A percentile compares a stretch with the other conserved stretches of the same genome.
Evolutionary conservation across 352 stramenopile genomes (phyloP).

Genomic region (Phytophthora gonapodyides): DNA sequence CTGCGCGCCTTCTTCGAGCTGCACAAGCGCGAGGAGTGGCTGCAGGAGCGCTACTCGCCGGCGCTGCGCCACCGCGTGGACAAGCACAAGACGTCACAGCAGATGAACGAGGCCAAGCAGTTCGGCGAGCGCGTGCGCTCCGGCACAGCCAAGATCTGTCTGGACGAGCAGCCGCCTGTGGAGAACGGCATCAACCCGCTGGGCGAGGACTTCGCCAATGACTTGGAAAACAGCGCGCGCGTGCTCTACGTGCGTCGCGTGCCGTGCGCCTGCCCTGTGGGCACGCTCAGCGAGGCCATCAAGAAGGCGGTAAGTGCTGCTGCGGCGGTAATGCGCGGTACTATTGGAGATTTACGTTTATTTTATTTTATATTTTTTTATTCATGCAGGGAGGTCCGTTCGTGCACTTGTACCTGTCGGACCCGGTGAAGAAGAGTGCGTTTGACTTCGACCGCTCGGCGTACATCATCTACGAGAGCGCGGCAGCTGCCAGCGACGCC

Average conservation of each 20-base stretch:
- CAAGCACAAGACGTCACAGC: constrained; percentile 65
- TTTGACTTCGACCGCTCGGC: constrained; percentile 86
- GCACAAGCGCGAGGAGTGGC: constrained; percentile 86
- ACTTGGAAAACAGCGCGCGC: constrained; percentile 75
- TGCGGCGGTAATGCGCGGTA: not conserved
- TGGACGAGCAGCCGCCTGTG: constrained; percentile 57
- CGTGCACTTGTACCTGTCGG: constrained; percentile 78
- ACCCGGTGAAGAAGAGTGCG: constrained; percentile 86
- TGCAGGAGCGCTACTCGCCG: constrained; percentile 86
- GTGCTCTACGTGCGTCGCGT: constrained; percentile 84
- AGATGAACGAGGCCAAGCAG: constrained; percentile 75
- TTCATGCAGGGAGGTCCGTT: constrained; percentile 64
- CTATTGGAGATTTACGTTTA: not conserved
- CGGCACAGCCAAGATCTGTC: constrained; percentile 55
- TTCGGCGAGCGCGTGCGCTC: constrained; percentile 70
- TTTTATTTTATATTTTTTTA: constrained; percentile 13
- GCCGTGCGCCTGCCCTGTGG: constrained; percentile 73
- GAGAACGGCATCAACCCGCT: constrained; percentile 35
- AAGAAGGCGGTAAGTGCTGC: constrained; percentile 72
- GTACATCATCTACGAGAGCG: constrained; percentile 85
- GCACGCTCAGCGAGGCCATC: constrained; percentile 74
- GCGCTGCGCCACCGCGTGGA: constrained; percentile 71
- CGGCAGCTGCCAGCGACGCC: constrained; percentile 67
- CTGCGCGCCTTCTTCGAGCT: constrained; percentile 86
- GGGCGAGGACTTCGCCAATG: constrained; percentile 66